These are phyloP conservation scores for Penicillium sclerotiorum DNA, from an alignment of 2,329 filamentous ascomycete genomes.

Conservation along the genomic window DNA sequence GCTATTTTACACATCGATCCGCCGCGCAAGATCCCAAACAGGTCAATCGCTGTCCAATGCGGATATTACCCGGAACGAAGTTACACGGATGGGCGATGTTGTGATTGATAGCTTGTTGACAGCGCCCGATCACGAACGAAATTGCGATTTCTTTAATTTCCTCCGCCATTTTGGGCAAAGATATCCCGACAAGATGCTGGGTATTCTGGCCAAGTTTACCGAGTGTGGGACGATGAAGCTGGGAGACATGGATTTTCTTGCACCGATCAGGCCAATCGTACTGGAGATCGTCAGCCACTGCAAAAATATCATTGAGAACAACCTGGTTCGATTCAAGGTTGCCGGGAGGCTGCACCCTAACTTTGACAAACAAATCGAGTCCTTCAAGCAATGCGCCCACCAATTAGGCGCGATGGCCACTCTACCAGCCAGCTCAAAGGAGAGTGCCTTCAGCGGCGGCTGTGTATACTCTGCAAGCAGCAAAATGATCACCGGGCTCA, in stretches of 20 bases:
- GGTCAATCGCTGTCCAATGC: neutral
- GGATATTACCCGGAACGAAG: neutral
- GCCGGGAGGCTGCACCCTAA: slow-evolving; percentile 6
- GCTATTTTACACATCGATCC: slow-evolving; percentile 10
- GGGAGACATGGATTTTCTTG: slow-evolving; percentile 4
- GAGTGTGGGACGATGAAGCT: slow-evolving; percentile 8
- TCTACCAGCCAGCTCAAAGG: neutral
- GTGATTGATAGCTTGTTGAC: neutral
- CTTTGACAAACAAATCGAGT: slow-evolving; percentile 9
- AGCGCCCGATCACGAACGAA: neutral
- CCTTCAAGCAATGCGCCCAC: slow-evolving; percentile 8
- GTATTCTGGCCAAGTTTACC: slow-evolving; percentile 9
- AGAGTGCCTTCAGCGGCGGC: slow-evolving; percentile 16
- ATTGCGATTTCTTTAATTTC: neutral
- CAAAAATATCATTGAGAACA: slow-evolving; percentile 21
- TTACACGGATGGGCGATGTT: neutral
- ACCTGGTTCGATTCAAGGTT: slow-evolving; percentile 9
- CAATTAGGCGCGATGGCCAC: slow-evolving; percentile 2
- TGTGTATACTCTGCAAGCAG: slow-evolving; percentile 17
- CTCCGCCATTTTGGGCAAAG: neutral
- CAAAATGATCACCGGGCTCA: slow-evolving; percentile 8
- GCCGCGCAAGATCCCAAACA: neutral
- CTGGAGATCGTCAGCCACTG: slow-evolving; percentile 13
- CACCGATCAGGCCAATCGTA: slow-evolving; percentile 8
- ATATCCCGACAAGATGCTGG: slow-evolving; percentile 2